Conservation (phyloP, 805 yeast genomes). For the Candida silvicultrix region DNA sequence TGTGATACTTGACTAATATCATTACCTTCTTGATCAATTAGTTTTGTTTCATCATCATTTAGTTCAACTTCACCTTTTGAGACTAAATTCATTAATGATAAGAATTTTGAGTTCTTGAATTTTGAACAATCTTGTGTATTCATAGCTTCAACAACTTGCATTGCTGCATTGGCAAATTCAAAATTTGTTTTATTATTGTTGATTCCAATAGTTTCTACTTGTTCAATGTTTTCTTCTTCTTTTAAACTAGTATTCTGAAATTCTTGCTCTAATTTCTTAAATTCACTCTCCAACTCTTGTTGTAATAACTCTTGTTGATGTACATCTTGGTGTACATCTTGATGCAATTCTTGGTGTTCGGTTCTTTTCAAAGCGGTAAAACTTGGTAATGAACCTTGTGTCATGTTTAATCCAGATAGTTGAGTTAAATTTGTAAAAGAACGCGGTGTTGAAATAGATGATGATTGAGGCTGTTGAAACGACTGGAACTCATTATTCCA, state of each 20-base stretch:
- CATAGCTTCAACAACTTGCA: conserved; percentile 21
- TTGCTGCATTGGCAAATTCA: conserved; percentile 20
- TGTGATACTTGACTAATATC: conserved; percentile 16
- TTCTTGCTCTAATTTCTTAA: conserved; percentile 11
- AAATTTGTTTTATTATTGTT: conserved; percentile 8
- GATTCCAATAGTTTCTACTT: neutral
- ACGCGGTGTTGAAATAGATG: neutral
- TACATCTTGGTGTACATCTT: conserved; percentile 17
- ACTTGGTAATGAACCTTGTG: conserved; percentile 4
- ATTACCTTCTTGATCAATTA: conserved; percentile 17
- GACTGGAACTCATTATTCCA: conserved; percentile 2
- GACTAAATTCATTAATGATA: conserved; percentile 20
- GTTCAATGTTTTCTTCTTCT: neutral
- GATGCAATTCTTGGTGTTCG: conserved; percentile 20
- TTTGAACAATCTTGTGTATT: conserved; percentile 9
- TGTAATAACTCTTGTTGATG: conserved; percentile 9
- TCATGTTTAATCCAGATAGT: conserved; percentile 3
- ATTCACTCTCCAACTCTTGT: conserved; percentile 12
- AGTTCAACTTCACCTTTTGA: conserved; percentile 18
- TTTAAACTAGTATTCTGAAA: conserved; percentile 7
- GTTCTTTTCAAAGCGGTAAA: conserved; percentile 6
- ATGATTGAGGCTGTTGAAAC: neutral
- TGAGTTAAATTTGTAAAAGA: neutral
- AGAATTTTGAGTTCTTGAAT: conserved; percentile 21
- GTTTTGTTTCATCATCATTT: conserved; percentile 18